Evolutionary conservation across 1,139 yeast species (phyloP).

Genomic region (Suhomyces taliae): DNA sequence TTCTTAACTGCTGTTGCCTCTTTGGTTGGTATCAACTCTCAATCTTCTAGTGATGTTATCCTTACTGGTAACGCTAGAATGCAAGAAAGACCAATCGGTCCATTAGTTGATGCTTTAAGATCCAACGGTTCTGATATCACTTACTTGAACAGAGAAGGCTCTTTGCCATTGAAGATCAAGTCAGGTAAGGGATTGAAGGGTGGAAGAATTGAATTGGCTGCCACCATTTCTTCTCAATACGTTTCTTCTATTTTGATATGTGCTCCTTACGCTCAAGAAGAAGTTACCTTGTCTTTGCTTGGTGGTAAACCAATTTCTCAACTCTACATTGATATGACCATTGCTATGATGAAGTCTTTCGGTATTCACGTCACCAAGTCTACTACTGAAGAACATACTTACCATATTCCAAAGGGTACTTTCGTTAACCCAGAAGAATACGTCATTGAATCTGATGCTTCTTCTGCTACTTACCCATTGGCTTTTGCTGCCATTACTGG

Average conservation of each 20-base stretch:
- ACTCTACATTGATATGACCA: constrained; percentile 95
- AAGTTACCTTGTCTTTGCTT: constrained; percentile 82
- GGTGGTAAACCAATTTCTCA: constrained; percentile 98
- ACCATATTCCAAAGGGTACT: constrained; percentile 82
- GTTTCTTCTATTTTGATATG: constrained; percentile 96
- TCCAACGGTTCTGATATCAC: constrained; percentile 74
- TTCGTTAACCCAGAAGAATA: constrained; percentile 82
- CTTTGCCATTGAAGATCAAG: constrained; percentile 74
- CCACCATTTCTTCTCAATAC: constrained; percentile 95
- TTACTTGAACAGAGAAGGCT: constrained; percentile 75
- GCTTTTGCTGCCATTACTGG: constrained; percentile 99
- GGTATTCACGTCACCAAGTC: constrained; percentile 81
- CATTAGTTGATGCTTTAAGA: constrained; percentile 86
- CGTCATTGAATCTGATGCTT: constrained; percentile 96
- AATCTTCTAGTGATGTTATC: constrained; percentile 48
- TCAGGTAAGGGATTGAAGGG: constrained; percentile 79
- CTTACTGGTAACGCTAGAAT: constrained; percentile 94
- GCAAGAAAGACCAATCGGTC: constrained; percentile 98
- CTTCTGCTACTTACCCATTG: constrained; percentile 95
- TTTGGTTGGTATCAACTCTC: constrained; percentile 49
- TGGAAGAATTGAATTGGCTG: constrained; percentile 90
- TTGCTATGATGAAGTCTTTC: constrained; percentile 89
- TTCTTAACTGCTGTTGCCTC: constrained; percentile 91
- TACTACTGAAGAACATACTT: constrained; percentile 72
- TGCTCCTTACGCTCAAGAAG: constrained; percentile 91